phyloP scores from a whole-genome alignment of 1,139 yeast genomes.

The Suhomyces kunorum region DNA sequence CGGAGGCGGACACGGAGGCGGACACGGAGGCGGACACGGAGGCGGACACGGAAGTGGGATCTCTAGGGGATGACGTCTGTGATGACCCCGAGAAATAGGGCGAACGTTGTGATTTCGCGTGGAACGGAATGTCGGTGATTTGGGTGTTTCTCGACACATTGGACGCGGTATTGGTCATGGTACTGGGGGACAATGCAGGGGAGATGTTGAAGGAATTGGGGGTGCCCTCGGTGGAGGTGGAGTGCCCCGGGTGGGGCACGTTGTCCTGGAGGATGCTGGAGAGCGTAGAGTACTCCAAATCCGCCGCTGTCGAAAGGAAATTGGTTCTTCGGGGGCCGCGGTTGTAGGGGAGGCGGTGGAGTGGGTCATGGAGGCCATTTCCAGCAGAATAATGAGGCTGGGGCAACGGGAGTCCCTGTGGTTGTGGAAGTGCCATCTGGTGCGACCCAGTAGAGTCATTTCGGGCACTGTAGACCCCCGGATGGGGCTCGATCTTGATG shows the following conservation, averaged over 20 bases:
- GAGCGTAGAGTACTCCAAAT: constrained; percentile 73
- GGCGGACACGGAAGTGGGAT: not conserved
- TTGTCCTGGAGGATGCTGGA: constrained; percentile 71
- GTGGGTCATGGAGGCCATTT: constrained; percentile 3
- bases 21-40: not conserved
- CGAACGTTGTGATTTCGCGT: constrained; percentile 9
- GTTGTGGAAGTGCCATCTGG: constrained; percentile 1
- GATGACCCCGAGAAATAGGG: constrained; percentile 13
- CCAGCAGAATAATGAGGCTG: too few relatives aligned
- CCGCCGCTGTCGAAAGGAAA: constrained; percentile 75
- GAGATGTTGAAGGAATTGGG: constrained; percentile 40
- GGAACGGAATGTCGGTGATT: constrained; percentile 3
- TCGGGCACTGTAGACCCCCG: not conserved
- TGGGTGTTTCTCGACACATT: constrained; percentile 3
- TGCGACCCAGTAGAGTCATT: not conserved
- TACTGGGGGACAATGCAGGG: constrained; percentile 43
- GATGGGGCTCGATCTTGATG: not conserved
- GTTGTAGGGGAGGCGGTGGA: constrained; percentile 3
- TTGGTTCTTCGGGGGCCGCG: constrained; percentile 28
- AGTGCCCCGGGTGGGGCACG: constrained; percentile 28
- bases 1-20: not conserved
- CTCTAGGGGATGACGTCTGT: constrained; percentile 12
- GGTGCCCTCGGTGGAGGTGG: constrained; percentile 45
- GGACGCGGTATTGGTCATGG: constrained; percentile 12
- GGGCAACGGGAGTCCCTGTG: constrained; percentile 10